Base-by-base conservation (phyloP, 192 early-diverging fungal genomes). In the Umbelopsis ramanniana region DNA sequence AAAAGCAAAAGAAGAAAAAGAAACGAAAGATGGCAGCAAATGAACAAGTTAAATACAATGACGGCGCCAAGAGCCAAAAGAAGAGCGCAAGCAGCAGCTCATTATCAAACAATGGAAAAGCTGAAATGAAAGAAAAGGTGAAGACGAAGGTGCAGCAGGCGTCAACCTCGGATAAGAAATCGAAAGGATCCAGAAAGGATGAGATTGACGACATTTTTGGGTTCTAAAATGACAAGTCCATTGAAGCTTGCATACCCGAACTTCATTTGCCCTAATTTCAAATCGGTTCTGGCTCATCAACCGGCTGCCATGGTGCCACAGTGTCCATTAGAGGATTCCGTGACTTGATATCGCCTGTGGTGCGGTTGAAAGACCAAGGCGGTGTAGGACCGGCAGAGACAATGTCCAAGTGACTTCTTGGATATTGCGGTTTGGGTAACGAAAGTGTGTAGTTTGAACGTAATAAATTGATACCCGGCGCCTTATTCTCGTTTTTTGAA, bases 391-490 rank as follows among this genome's bases (percentile, higher is more conserved):
- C 22, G 6, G 23, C 57, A 29, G 57, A 22, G 17, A 10, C 33
- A 63, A 37, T 29, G 2, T 12, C 14, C 33, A 17, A 37, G 17
- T 19, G 26, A 37, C 12, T 35, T 19, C 12, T 19, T 37, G 23
- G 57, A 19, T 37, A 63, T 14, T 63, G 57, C 15, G 53, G 23
- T 14, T 38, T 63, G 3, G 26, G 33, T n/a, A 12, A 17, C 2
- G 23, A 35, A 37, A 33, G 7, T 35, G 57, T 37, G 12, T 63
- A 26, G 26, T 37, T 8, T 37, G 57, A 29, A 21, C 11, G 33
- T 38, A 63, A 63, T 63, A 63, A 63, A 63, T 63, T 29, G 12
- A 63, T 63, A 63, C 57, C 57, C 33, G 57, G 33, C 33, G 57
- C 23, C 11, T 11, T 43, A 6, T 43, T 43, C 40, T 12, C 48